These are phyloP conservation scores for Pueraria montana DNA, from an alignment of 306 rosid species.

Conservation along the genomic window DNA sequence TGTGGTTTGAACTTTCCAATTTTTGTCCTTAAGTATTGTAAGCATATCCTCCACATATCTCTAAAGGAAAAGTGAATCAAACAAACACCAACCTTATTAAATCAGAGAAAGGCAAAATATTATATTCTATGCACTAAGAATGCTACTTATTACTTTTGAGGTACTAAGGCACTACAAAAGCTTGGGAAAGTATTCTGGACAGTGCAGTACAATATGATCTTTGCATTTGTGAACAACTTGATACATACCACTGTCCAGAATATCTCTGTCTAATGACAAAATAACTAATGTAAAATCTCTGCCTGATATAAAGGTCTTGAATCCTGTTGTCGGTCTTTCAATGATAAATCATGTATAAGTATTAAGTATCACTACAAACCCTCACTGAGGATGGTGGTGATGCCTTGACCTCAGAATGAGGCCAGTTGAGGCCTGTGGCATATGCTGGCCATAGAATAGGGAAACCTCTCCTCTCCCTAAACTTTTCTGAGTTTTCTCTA, in stretches of 20 bases:
- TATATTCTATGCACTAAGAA: neutral
- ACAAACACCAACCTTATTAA: slow-evolving; percentile 18
- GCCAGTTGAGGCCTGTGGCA: neutral
- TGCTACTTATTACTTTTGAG: neutral
- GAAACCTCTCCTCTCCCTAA: neutral
- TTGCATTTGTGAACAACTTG: too few relatives aligned
- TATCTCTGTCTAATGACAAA: too few relatives aligned
- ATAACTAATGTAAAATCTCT: too few relatives aligned
- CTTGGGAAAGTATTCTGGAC: neutral
- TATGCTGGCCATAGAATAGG: neutral
- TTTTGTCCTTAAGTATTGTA: slow-evolving; percentile 60
- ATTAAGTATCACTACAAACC: too few relatives aligned
- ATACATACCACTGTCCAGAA: too few relatives aligned
- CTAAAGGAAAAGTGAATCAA: slow-evolving; percentile 54
- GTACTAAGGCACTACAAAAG: slow-evolving; percentile 16
- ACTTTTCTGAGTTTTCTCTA: neutral
- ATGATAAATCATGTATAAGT: too few relatives aligned
- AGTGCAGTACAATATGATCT: too few relatives aligned
- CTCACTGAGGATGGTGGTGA: too few relatives aligned
- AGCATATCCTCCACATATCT: slow-evolving; percentile 76
- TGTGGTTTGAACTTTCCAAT: slow-evolving; percentile 75
- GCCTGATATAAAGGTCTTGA: too few relatives aligned
- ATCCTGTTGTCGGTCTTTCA: too few relatives aligned
- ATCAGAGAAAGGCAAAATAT: neutral
- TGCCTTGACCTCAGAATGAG: too few relatives aligned